Evolutionary conservation across 441 rosid genomes (phyloP), one percentile per base, ranked within the genome.

Genomic region (Sinapis alba): DNA sequence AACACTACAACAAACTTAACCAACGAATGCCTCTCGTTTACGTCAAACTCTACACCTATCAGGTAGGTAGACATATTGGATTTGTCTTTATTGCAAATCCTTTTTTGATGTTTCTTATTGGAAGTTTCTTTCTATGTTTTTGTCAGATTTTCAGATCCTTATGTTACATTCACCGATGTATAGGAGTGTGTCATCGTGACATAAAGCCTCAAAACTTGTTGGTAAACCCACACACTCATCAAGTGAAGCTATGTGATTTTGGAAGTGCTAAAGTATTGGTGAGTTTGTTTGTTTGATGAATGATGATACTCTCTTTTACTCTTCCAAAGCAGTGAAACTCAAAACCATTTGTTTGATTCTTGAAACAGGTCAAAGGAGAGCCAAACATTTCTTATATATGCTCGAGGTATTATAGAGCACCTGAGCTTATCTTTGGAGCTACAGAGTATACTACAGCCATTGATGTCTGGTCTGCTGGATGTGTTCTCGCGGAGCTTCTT

Each of bases 181-280:
- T 92, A 59, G 97, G 97, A 16, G 94, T 96, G 57, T 96, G 99
- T 56, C 99, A 96, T 79, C 90, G 98, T 23, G 99, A 96, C 83
- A 90, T 96, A 34, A 96, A 96, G 76, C 97, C 99, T 73, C 99
- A 93, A 78, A 96, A 96, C 83, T 92, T 96, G 81, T 83, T 96
- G 91, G 99, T 95, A 43, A 95, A 95, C 67, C 99, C 98, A 21
- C 98, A 95, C 68, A 92, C 97, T 10, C 99, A 94, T 79, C 99
- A 92, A 87, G 83, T 94, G 77, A 94, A 94, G 79, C 81, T 94
- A 5, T 92, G 98, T 0, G 99, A 94, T 79, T 94, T 94, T 79
- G 99, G 99, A 73, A 94, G 99, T 74, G 99, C 99, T 0, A 94
- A 94, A 94, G 92, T 94, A 63, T 83, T 94, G 99, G 99, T 94